Base-by-base conservation (phyloP, 2,329 filamentous ascomycete genomes). In the Cladorrhinum sp. region DNA sequence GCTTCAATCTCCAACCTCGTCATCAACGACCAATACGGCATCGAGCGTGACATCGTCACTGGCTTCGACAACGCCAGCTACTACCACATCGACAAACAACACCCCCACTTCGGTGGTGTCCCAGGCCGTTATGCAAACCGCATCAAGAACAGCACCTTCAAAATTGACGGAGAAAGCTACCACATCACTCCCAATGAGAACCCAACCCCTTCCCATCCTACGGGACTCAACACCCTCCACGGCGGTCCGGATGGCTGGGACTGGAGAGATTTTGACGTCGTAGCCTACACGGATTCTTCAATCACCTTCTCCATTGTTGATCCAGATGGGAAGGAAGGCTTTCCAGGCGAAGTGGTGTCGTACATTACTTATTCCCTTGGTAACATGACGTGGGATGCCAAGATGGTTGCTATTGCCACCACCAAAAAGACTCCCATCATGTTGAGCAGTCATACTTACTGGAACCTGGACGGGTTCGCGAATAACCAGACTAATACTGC, bases 341-440 rank as follows among this genome's bases (percentile, higher is more conserved):
- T 94, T 75, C 90, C 90, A 0, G 90, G 90, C 59, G 86, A 91
- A 72, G 89, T 94, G 5, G 76, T 90, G 55, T 86, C 86, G 62
- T 86, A 89, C 73, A 81, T 92, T 64, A 92, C 89, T 3, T 94
- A 93, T 75, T 87, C 86, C 0, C 73, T 93, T 56, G 80, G 79
- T 3, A 83, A 86, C 26, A 79, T 82, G 71, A 83, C 85, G 53
- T 92, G 89, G 88, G 81, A 90, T 70, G 80, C 92, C 68, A 87
- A 85, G 74, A 91, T 93, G 80, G 77, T 86, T 14, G 90, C 89
- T 46, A 73, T 89, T 59, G 79, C 89, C 2, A 86, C 87, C 8
- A 90, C 87, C 28, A 85, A 90, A 76, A 88, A 86, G 76, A 93
- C 90, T 5, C 90, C 90, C 54, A 91, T 94, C 73, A 93, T 94